phyloP scores from a whole-genome alignment of 2,329 filamentous ascomycete genomes.

The Exophiala dermatitidis region DNA sequence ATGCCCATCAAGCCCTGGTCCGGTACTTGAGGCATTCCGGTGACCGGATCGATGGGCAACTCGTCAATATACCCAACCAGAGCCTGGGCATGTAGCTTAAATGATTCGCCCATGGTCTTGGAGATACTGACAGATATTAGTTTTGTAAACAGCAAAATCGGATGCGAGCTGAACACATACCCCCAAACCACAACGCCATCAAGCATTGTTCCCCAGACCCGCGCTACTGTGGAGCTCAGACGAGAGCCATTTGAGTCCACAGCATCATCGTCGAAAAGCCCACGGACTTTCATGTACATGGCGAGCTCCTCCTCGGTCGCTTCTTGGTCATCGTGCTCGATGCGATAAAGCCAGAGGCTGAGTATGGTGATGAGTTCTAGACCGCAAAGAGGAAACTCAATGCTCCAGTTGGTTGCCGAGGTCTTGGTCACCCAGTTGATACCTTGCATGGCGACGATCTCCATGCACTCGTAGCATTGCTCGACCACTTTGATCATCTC shows the following conservation, averaged over 20 bases:
- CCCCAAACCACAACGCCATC: slow-evolving; percentile 99
- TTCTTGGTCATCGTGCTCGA: slow-evolving; percentile 96
- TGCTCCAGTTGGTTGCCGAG: slow-evolving; percentile 96
- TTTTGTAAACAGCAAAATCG: slow-evolving; percentile 20
- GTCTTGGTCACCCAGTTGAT: slow-evolving; percentile 98
- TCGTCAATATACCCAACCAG: slow-evolving; percentile 92
- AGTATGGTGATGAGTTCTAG: slow-evolving; percentile 97
- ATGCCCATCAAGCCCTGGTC: slow-evolving; percentile 24
- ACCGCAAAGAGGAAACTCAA: slow-evolving; percentile 93
- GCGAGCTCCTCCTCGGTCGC: slow-evolving; percentile 73
- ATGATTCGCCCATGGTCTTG: slow-evolving; percentile 94
- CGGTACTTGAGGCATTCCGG: slow-evolving; percentile 24
- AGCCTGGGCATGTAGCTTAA: slow-evolving; percentile 92
- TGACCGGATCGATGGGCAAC: slow-evolving; percentile 40
- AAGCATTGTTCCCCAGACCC: slow-evolving; percentile 95
- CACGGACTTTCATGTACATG: slow-evolving; percentile 63
- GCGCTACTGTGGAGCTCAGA: slow-evolving; percentile 86
- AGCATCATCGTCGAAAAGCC: slow-evolving; percentile 73
- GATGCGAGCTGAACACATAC: slow-evolving; percentile 53
- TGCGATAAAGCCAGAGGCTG: slow-evolving; percentile 94
- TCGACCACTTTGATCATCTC: slow-evolving; percentile 99
- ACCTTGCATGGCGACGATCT: slow-evolving; percentile 87
- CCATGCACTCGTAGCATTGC: slow-evolving; percentile 95
- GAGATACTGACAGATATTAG: slow-evolving; percentile 40
- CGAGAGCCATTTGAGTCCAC: slow-evolving; percentile 62